Evolutionary conservation across 2,329 filamentous ascomycete genomes (phyloP).

Genomic region (Pseudocercospora ulei): DNA sequence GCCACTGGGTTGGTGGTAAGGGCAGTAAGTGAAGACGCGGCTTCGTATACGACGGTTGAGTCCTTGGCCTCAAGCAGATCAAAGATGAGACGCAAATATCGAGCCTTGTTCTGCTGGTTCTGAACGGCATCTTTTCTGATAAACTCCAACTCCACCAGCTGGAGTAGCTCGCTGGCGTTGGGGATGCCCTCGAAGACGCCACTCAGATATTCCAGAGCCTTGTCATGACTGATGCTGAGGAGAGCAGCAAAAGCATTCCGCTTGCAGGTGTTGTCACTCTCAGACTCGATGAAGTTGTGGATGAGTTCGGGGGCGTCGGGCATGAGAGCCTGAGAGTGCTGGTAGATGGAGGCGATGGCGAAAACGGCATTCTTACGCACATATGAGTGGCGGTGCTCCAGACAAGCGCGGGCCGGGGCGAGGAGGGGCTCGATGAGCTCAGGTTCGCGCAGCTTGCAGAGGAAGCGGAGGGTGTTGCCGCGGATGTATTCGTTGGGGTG

Average conservation of each 20-base stretch:
- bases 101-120: slow-evolving; percentile 89
- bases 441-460: slow-evolving; percentile 89
- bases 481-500: slow-evolving; percentile 97
- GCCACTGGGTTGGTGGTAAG: slow-evolving; percentile 94
- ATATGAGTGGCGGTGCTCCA: slow-evolving; percentile 94
- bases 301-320: slow-evolving; percentile 92
- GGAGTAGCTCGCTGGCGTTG: slow-evolving; percentile 86
- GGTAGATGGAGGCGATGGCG: slow-evolving; percentile 83
- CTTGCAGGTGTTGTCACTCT: slow-evolving; percentile 93
- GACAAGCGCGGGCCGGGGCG: slow-evolving; percentile 79
- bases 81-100: slow-evolving; percentile 89
- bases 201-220: slow-evolving; percentile 78
- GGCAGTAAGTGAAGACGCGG: slow-evolving; percentile 84
- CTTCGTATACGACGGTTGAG: slow-evolving; percentile 94
- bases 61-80: slow-evolving; percentile 87
- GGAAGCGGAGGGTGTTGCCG: slow-evolving; percentile 94
- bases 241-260: slow-evolving; percentile 93
- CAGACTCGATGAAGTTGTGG: slow-evolving; percentile 74
- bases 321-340: slow-evolving; percentile 82
- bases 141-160: slow-evolving; percentile 91
- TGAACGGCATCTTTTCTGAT: slow-evolving; percentile 95
- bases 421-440: slow-evolving; percentile 94
- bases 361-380: slow-evolving; percentile 98
- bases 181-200: slow-evolving; percentile 85
- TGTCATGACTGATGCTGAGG: slow-evolving; percentile 83